Conservation (phyloP, 73 alveolate genomes). For the Paramecium sexaurelia region DNA sequence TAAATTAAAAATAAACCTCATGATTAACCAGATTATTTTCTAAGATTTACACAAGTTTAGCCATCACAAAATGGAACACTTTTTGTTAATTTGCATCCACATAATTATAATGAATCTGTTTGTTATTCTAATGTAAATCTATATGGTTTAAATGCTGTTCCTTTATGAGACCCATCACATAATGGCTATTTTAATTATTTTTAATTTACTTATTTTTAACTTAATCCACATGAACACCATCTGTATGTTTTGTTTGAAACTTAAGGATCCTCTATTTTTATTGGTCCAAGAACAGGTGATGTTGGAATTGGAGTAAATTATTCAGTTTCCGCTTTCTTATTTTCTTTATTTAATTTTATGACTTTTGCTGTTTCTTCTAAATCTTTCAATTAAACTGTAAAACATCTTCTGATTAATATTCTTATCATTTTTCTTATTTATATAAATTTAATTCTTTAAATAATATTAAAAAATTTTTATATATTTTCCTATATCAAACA, state of each 20-base stretch:
- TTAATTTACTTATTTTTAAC: slow-evolving; percentile 49
- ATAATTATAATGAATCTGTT: slow-evolving; percentile 70
- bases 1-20: background rate
- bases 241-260: slow-evolving; percentile 74
- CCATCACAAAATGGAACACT: slow-evolving; percentile 83
- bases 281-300: slow-evolving; percentile 73
- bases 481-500: background rate
- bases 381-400: background rate
- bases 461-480: background rate
- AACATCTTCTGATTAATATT: background rate
- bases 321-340: background rate
- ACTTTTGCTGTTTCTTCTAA: background rate
- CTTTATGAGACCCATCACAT: slow-evolving; percentile 79
- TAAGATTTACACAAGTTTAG: slow-evolving; percentile 71
- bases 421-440: background rate
- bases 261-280: slow-evolving; percentile 70
- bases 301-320: slow-evolving; percentile 72
- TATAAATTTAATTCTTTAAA: background rate
- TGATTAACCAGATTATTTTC: background rate
- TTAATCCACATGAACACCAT: slow-evolving; percentile 82
- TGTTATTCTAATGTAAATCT: slow-evolving; percentile 80
- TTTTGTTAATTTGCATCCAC: slow-evolving; percentile 83
- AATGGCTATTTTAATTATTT: slow-evolving; percentile 69
- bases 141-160: slow-evolving; percentile 75
- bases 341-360: background rate